A percentile compares a stretch with the other conserved stretches of the same genome.
Conservation (phyloP, 352 stramenopile species). For the Phytophthora foliorum region DNA sequence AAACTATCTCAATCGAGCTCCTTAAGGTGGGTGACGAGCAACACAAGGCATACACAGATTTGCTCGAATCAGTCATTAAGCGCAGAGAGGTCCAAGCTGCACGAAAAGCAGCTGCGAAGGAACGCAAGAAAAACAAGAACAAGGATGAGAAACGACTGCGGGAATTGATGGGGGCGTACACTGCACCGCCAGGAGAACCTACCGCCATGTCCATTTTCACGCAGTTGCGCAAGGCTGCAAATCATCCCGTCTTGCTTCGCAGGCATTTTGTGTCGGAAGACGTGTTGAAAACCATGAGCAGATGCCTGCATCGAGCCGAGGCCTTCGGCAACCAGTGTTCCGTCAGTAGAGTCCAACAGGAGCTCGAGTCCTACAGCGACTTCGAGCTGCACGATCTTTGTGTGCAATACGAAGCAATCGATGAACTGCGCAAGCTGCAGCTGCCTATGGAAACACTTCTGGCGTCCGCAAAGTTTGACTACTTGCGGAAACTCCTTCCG, state of each 20-base stretch:
- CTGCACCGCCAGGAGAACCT: slow-evolving; percentile 28
- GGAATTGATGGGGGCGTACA: slow-evolving; percentile 47
- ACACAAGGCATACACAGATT: slow-evolving; percentile 88
- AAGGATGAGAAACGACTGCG: slow-evolving; percentile 63
- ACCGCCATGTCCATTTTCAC: slow-evolving; percentile 93
- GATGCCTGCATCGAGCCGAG: slow-evolving; percentile 80
- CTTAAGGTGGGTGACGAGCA: slow-evolving; percentile 84
- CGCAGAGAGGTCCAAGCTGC: slow-evolving; percentile 62
- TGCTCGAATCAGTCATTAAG: slow-evolving; percentile 74
- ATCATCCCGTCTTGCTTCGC: slow-evolving; percentile 96
- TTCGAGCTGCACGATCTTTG: slow-evolving; percentile 97
- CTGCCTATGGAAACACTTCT: slow-evolving; percentile 92
- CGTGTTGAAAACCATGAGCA: slow-evolving; percentile 85
- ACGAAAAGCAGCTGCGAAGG: slow-evolving; percentile 59
- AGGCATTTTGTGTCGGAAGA: slow-evolving; percentile 79
- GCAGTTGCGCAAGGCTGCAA: slow-evolving; percentile 97
- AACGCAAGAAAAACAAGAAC: slow-evolving; percentile 64
- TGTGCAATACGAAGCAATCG: slow-evolving; percentile 85
- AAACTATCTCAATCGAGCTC: slow-evolving; percentile 88
- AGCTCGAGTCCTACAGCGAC: slow-evolving; percentile 95
- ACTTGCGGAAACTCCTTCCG: slow-evolving; percentile 90
- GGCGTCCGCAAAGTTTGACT: slow-evolving; percentile 95
- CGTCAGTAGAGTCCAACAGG: slow-evolving; percentile 88
- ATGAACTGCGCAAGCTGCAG: slow-evolving; percentile 87
- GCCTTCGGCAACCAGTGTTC: slow-evolving; percentile 90